A percentile compares a stretch with the other conserved stretches of the same genome.
Evolutionary conservation across 148 eudicot species (phyloP).

Genomic region (Rhododendron mucronatum): DNA sequence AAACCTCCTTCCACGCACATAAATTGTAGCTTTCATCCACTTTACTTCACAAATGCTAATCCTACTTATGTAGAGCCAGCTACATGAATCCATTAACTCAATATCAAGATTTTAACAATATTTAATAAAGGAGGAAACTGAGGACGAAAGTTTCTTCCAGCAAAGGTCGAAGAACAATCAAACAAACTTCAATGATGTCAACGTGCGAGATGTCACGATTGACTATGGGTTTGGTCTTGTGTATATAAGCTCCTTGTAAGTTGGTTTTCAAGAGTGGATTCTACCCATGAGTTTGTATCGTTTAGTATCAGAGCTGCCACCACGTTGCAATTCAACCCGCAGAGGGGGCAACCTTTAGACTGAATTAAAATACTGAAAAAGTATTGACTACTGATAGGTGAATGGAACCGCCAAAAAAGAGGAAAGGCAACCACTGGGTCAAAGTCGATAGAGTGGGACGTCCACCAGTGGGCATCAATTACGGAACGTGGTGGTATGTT

Average conservation of each 20-base stretch:
- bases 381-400: too few relatives aligned
- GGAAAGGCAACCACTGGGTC: too few relatives aligned
- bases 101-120: neutral
- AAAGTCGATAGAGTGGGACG: too few relatives aligned
- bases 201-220: neutral
- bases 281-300: too few relatives aligned
- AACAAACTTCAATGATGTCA: neutral
- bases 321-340: too few relatives aligned
- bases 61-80: neutral
- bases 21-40: neutral
- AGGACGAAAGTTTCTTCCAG: neutral
- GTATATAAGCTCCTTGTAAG: neutral
- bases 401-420: too few relatives aligned
- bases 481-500: too few relatives aligned
- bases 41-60: neutral
- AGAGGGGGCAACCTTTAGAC: too few relatives aligned
- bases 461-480: too few relatives aligned
- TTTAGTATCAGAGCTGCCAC: too few relatives aligned
- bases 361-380: too few relatives aligned
- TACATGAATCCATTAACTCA: neutral
- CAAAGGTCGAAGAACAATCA: neutral
- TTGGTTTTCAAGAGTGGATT: too few relatives aligned
- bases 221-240: neutral
- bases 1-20: neutral
- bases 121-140: neutral